These are phyloP conservation scores for Salinomyces thailandicus DNA, from an alignment of 2,329 filamentous ascomycete species.

Conservation along the genomic window DNA sequence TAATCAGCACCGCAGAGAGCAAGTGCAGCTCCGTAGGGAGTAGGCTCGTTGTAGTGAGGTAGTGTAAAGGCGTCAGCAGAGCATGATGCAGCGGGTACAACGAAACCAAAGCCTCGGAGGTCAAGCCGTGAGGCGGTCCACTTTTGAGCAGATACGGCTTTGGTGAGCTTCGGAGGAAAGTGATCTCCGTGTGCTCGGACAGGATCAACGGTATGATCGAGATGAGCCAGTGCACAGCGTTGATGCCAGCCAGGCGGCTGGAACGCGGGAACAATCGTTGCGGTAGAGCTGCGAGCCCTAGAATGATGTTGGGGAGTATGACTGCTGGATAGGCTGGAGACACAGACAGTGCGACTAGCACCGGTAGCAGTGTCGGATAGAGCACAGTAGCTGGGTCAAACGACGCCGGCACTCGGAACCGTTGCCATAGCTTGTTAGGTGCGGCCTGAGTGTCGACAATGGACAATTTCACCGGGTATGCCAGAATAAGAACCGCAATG, in stretches of 20 bases:
- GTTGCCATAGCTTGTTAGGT: slow-evolving; percentile 31
- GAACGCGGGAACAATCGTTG: slow-evolving; percentile 58
- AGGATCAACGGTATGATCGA: slow-evolving; percentile 58
- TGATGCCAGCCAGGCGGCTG: slow-evolving; percentile 47
- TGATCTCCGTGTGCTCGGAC: slow-evolving; percentile 32
- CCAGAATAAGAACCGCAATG: slow-evolving; percentile 20
- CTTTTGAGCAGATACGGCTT: slow-evolving; percentile 12
- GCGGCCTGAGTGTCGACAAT: slow-evolving; percentile 22
- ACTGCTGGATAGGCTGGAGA: slow-evolving; percentile 50
- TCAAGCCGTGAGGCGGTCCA: slow-evolving; percentile 13
- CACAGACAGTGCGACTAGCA: slow-evolving; percentile 67
- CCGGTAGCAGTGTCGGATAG: slow-evolving; percentile 68
- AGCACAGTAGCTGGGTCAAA: slow-evolving; percentile 89
- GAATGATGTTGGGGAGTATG: slow-evolving; percentile 69
- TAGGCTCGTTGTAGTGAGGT: slow-evolving; percentile 80
- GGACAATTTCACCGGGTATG: slow-evolving; percentile 26
- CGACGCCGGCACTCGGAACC: slow-evolving; percentile 54
- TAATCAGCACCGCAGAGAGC: slow-evolving; percentile 70
- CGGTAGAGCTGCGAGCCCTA: slow-evolving; percentile 69
- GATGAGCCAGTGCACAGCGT: slow-evolving; percentile 67
- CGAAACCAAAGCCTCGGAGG: slow-evolving; percentile 50
- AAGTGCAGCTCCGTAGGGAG: slow-evolving; percentile 80
- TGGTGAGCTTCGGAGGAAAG: slow-evolving; percentile 24
- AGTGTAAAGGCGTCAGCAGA: slow-evolving; percentile 61
- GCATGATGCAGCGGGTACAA: slow-evolving; percentile 78